Conservation (phyloP, 768 basidiomycete genomes). For the Serendipita sp. region DNA sequence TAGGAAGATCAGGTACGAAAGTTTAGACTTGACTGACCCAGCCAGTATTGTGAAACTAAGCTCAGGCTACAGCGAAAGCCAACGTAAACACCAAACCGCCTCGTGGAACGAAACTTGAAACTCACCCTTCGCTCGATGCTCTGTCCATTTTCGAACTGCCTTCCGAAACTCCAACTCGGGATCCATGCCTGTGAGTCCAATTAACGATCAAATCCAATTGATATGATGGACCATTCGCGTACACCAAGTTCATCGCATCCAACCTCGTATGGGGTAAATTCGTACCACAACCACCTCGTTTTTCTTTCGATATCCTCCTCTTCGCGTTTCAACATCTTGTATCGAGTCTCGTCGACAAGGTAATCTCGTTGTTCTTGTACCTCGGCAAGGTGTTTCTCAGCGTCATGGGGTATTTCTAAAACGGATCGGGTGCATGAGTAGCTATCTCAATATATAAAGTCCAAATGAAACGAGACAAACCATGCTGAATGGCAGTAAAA, state of each 20-base stretch:
- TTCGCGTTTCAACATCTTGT: slow-evolving; percentile 8
- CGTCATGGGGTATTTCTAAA: slow-evolving; percentile 2
- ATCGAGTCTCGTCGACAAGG: slow-evolving; percentile 10
- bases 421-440: neutral
- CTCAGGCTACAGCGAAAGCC: slow-evolving; percentile 14
- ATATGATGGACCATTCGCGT: slow-evolving; percentile 1
- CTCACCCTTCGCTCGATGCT: slow-evolving; percentile 14
- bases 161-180: slow-evolving; percentile 19
- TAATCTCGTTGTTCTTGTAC: slow-evolving; percentile 7
- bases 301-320: slow-evolving; percentile 10
- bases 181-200: slow-evolving; percentile 15
- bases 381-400: neutral
- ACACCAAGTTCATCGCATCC: slow-evolving; percentile 16
- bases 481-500: slow-evolving; percentile 18
- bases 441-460: neutral
- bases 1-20: neutral
- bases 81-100: neutral
- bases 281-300: slow-evolving; percentile 19
- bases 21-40: slow-evolving; percentile 10
- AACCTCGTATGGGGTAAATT: slow-evolving; percentile 19
- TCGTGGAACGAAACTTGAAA: neutral
- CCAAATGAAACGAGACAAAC: slow-evolving; percentile 6
- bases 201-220: neutral
- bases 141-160: slow-evolving; percentile 17
- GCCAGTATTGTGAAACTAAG: slow-evolving; percentile 18